Evolutionary conservation across 345 rosid species (phyloP), one percentile per base, ranked within the genome.

Genomic region (Arabis alpina): DNA sequence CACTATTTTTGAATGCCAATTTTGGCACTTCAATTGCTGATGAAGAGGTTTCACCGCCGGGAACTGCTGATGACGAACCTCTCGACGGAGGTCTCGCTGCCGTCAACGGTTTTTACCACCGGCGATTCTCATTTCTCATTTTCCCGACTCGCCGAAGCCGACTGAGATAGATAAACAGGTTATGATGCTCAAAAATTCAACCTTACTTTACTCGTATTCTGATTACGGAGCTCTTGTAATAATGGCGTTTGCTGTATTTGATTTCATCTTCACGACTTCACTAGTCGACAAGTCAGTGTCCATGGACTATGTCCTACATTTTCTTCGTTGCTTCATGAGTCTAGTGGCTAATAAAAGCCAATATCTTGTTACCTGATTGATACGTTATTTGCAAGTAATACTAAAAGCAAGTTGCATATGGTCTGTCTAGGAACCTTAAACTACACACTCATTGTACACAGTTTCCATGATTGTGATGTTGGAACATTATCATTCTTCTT

Each of bases 401-500:
- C 23, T 19, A 19, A 19, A 19, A 19, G 23, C 23, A 19, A 19
- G 23, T 19, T 19, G 23, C 23, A 19, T 19, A 19, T 19, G 0
- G 23, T 19, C 23, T 19, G 23, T 19, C 23, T 19, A 19, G 23
- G 23, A 19, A 19, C 0, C 23, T 19, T 19, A 19, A 19, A 19
- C 23, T 19, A 19, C 23, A 19, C 23, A 19, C 23, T 19, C 23
- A n/a, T 19, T 19, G 5, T 36, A 19, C 61, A 27, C 4, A 5
- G 8, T 32, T 19, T 19, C 42, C n/a, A 54, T 30, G 34, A 66
- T 41, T 41, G 71, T 53, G 52, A 66, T 36, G 40, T 36, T 36
- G 10, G 39, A 36, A 36, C 40, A 36, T 36, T 36, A 36, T 36
- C 10, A 36, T 36, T 36, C 10, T 36, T 36, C 23, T 19, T 19